A percentile compares a stretch with the other conserved stretches of the same genome.
These are phyloP conservation scores for Pythium apleroticum DNA, from an alignment of 352 stramenopile genomes.

Conservation along the genomic window DNA sequence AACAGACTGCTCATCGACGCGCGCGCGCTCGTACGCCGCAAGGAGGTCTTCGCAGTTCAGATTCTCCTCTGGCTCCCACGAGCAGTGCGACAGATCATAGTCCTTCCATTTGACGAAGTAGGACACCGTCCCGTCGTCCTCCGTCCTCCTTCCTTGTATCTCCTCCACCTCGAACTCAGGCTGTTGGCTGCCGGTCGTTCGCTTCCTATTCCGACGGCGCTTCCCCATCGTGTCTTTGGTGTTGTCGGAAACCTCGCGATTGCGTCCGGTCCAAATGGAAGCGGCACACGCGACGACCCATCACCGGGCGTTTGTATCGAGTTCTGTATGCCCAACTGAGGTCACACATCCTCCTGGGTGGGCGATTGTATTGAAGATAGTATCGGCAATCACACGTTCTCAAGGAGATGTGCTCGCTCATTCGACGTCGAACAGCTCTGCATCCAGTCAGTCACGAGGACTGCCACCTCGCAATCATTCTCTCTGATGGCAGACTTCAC, in stretches of 20 bases:
- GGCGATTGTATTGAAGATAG: not conserved
- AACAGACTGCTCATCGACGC: too few species aligned
- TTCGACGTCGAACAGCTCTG: not conserved
- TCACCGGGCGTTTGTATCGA: not conserved
- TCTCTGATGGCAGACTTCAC: not conserved
- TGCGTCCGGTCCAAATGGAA: not conserved
- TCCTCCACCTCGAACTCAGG: not conserved
- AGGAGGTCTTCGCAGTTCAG: not conserved
- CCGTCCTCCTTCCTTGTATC: not conserved
- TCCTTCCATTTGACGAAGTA: slow-evolving; percentile 1
- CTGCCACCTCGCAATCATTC: not conserved
- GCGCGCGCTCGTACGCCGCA: not conserved
- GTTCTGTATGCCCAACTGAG: not conserved
- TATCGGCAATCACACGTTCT: not conserved
- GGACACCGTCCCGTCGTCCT: not conserved
- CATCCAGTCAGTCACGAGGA: not conserved
- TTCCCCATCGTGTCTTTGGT: not conserved
- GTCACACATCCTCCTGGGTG: too few species aligned
- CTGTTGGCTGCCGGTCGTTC: not conserved
- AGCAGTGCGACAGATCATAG: not conserved
- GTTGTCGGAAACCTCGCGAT: too few species aligned
- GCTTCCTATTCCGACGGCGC: not conserved
- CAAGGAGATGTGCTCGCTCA: too few species aligned
- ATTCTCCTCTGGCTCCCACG: not conserved
- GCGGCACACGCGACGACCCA: not conserved